Percentiles rank a stretch among this genome's conserved stretches.
These are phyloP conservation scores for Filosporella fistucella DNA, from an alignment of 495 filamentous ascomycete species.

Conservation along the genomic window DNA sequence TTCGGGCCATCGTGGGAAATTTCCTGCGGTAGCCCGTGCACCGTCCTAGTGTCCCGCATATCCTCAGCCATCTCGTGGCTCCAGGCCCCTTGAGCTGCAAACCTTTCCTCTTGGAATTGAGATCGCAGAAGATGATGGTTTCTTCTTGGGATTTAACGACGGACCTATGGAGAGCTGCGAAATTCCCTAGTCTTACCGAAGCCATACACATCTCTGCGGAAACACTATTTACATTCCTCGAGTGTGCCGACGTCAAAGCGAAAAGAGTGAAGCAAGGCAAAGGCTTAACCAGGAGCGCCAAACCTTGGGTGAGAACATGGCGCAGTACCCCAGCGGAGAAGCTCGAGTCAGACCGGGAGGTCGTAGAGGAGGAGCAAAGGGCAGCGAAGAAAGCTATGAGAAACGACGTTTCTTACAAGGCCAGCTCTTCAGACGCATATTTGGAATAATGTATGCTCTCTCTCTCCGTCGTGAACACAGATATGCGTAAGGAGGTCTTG, in stretches of 20 bases:
- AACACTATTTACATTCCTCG: constrained; percentile 6
- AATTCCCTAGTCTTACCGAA: constrained; percentile 6
- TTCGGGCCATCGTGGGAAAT: too few species aligned
- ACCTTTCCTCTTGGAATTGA: too few species aligned
- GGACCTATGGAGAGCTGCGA: too few species aligned
- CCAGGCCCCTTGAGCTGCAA: too few species aligned
- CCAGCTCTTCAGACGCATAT: constrained; percentile 14
- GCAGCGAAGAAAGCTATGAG: constrained; percentile 17
- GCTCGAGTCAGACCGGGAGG: constrained; percentile 15
- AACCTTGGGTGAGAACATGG: constrained; percentile 15
- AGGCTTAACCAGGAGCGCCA: constrained; percentile 2
- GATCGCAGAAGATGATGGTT: too few species aligned
- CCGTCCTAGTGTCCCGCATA: too few species aligned
- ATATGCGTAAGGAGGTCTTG: too few species aligned
- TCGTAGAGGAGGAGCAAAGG: constrained; percentile 12
- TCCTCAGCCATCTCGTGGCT: too few species aligned
- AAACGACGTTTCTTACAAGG: constrained; percentile 16
- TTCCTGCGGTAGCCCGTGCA: too few species aligned
- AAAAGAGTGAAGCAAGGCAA: constrained; percentile 12
- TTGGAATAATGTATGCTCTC: constrained; percentile 4
- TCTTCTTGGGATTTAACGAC: too few species aligned
- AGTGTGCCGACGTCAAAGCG: constrained; percentile 7
- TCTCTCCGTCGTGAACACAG: neutral
- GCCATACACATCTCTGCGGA: constrained; percentile 8
- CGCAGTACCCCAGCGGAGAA: constrained; percentile 18